Base-by-base conservation (phyloP, 768 basidiomycete species). In the Boletus sp. region DNA sequence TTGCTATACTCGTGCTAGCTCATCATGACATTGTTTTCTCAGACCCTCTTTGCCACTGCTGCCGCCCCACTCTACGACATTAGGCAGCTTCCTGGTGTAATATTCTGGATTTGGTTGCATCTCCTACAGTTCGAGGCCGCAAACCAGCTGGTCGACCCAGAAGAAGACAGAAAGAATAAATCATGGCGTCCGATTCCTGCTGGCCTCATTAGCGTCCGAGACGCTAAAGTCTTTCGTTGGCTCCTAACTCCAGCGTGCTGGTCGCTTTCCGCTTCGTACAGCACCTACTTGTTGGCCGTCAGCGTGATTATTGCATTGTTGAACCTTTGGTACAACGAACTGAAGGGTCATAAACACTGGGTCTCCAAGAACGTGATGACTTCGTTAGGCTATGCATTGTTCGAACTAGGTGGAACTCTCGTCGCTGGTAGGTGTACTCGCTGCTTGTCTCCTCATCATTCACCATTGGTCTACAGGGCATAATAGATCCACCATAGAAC, bases 61-160 rank as follows among this genome's bases (percentile, higher is more conserved):
- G 64, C 72, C 0, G 74, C 75, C 4, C 74, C 76, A 2, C 50
- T 72, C 1, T 61, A 59, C 21, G 56, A 60, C 33, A 7, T 63
- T 27, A 42, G 44, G 3, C 63, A 49, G 1, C 40, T 73, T 5
- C 50, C 66, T 13, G 63, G 72, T 33, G 64, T 71, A 13, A 59
- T 75, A 35, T 59, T 74, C 35, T 80, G 79, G 79, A 74, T 77
- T 11, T 78, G 73, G 71, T 55, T 79, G 6, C 79, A 80, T 56
- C 67, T 78, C 29, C 65, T 80, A 7, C 76, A 77, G 38, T 77
- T 75, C 66, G 68, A 74, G 47, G 65, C 75, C 17, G 66, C 76
- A 8, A 80, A 80, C 50, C 79, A 80, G 59, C 59, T 69, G 13
- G 62, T 72, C 29, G 66, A 69, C 50, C 68, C 72, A 10, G 72